Evolutionary conservation across 371 early-diverging fungal species (phyloP).

Genomic region (Blakeslea trispora): DNA sequence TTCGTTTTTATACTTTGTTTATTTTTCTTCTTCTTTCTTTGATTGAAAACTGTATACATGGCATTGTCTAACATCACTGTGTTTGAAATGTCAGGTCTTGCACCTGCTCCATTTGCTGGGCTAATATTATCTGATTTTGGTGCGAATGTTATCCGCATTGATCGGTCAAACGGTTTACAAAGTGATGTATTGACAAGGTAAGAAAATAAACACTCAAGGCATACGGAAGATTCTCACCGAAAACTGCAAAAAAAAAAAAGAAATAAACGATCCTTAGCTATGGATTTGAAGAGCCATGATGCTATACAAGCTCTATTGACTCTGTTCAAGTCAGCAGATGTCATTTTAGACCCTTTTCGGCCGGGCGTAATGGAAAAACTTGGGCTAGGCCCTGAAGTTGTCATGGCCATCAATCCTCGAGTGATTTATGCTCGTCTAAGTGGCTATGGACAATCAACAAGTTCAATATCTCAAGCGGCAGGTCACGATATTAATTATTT

Average conservation of each 20-base stretch:
- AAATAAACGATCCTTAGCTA: slow-evolving; percentile 69
- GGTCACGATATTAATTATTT: slow-evolving; percentile 83
- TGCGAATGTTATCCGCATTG: slow-evolving; percentile 74
- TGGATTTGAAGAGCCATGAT: slow-evolving; percentile 62
- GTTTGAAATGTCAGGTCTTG: slow-evolving; percentile 76
- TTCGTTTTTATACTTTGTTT: no score
- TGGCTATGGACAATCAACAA: slow-evolving; percentile 68
- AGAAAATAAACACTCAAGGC: no score
- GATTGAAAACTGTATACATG: no score
- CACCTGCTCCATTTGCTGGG: slow-evolving; percentile 74
- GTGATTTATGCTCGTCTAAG: slow-evolving; percentile 70
- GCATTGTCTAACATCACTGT: slow-evolving; percentile 63
- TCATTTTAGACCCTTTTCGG: slow-evolving; percentile 77
- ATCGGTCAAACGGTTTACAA: slow-evolving; percentile 44
- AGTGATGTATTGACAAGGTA: slow-evolving; percentile 60
- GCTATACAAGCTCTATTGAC: slow-evolving; percentile 51
- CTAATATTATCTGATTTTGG: slow-evolving; percentile 78
- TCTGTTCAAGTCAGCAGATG: slow-evolving; percentile 59
- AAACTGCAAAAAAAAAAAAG: slow-evolving; percentile 22
- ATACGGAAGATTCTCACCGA: not conserved
- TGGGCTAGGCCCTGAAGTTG: slow-evolving; percentile 67
- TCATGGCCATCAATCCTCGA: slow-evolving; percentile 57
- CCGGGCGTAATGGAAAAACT: slow-evolving; percentile 77
- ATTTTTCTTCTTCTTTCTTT: no score
- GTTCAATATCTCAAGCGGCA: slow-evolving; percentile 59